These are phyloP conservation scores for Cicer bijugum DNA, from an alignment of 306 rosid genomes.

Conservation along the genomic window DNA sequence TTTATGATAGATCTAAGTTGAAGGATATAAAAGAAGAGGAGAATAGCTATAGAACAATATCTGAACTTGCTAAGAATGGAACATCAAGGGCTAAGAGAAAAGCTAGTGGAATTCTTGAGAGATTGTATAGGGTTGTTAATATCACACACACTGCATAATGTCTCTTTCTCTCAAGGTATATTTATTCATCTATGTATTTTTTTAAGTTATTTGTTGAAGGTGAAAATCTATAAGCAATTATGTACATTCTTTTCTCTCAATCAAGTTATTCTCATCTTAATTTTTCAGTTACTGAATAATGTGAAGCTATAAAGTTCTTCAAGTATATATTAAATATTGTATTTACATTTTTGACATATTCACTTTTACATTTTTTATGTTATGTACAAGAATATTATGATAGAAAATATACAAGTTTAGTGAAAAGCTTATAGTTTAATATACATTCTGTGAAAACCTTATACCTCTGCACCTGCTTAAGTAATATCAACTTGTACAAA, in stretches of 20 bases:
- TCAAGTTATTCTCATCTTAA: conserved; percentile 48
- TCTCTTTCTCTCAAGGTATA: conserved; percentile 30
- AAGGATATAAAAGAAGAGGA: conserved; percentile 85
- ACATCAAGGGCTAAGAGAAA: conserved; percentile 92
- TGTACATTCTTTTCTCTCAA: conserved; percentile 34
- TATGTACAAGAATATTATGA: conserved; percentile 17
- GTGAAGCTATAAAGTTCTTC: conserved; percentile 41
- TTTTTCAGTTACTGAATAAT: conserved; percentile 53
- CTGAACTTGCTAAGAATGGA: conserved; percentile 78
- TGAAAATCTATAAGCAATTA: conserved; percentile 35
- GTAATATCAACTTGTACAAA: background rate
- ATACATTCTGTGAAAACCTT: background rate
- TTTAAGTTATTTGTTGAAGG: conserved; percentile 42
- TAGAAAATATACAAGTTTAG: background rate
- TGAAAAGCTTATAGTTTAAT: background rate
- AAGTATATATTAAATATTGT: conserved; percentile 15
- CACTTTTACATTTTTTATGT: conserved; percentile 3
- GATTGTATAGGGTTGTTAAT: conserved; percentile 76
- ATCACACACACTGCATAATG: conserved; percentile 81
- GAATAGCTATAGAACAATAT: conserved; percentile 61
- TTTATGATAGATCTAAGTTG: conserved; percentile 73
- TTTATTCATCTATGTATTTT: conserved; percentile 54
- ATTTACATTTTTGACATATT: conserved; percentile 22
- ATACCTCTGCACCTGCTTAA: background rate
- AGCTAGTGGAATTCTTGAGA: conserved; percentile 88